phyloP scores from a whole-genome alignment of 1,284 basidiomycete genomes.

The Ceratobasidium sp. region DNA sequence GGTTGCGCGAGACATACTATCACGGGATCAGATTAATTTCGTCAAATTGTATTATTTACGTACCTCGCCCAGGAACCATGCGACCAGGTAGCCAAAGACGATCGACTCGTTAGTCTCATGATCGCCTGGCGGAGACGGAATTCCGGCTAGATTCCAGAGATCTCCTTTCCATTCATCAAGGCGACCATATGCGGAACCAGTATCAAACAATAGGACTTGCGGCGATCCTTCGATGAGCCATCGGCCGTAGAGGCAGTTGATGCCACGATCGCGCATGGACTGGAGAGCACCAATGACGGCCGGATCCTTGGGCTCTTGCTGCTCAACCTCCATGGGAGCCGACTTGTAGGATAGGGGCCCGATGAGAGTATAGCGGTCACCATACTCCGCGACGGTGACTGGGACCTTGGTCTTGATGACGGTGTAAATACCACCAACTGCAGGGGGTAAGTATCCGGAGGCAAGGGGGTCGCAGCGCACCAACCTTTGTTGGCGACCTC shows the following conservation, averaged over 20 bases:
- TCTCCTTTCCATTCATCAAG: constrained; percentile 99
- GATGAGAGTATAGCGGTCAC: constrained; percentile 90
- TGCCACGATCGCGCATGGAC: constrained; percentile 83
- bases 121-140: constrained; percentile 94
- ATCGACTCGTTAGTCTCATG: constrained; percentile 99
- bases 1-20: constrained; percentile 81
- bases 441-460: constrained; percentile 1
- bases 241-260: constrained; percentile 93
- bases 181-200: constrained; percentile 83
- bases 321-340: constrained; percentile 97
- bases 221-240: constrained; percentile 98
- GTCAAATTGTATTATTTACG: constrained; percentile 46
- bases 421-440: constrained; percentile 97
- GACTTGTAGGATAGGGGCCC: constrained; percentile 96
- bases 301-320: constrained; percentile 79
- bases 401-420: constrained; percentile 99
- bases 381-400: constrained; percentile 92
- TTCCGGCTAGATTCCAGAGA: constrained; percentile 97
- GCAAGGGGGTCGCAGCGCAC: constrained; percentile 28
- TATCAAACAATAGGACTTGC: constrained; percentile 94
- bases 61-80: constrained; percentile 99
- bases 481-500: constrained; percentile 90
- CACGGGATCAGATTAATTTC: constrained; percentile 38
- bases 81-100: constrained; percentile 96
- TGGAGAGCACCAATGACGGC: constrained; percentile 74